Conservation (phyloP, 2,329 filamentous ascomycete genomes). For the Zymoseptoria brevis region DNA sequence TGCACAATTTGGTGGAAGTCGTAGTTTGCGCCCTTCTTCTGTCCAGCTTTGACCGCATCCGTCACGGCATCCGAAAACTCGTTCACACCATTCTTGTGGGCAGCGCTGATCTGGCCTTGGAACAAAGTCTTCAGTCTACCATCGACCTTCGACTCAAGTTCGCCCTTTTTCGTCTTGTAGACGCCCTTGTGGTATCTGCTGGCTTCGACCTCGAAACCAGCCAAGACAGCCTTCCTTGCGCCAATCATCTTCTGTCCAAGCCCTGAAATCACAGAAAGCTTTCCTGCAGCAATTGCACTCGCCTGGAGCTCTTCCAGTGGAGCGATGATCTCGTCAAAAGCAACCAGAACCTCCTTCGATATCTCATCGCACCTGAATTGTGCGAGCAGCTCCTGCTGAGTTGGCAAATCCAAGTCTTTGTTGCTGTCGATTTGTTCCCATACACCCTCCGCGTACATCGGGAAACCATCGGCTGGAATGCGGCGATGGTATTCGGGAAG, state of each 20-base stretch:
- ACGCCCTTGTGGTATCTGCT: conserved; percentile 96
- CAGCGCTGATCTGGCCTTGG: conserved; percentile 76
- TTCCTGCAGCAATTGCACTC: conserved; percentile 64
- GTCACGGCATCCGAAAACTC: conserved; percentile 83
- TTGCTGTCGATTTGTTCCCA: conserved; percentile 99
- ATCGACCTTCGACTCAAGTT: conserved; percentile 82
- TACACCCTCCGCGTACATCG: conserved; percentile 82
- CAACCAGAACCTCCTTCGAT: conserved; percentile 72
- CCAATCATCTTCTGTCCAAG: conserved; percentile 66
- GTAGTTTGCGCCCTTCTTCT: conserved; percentile 83
- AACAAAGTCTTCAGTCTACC: conserved; percentile 81
- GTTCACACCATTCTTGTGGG: conserved; percentile 78
- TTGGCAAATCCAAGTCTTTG: conserved; percentile 93
- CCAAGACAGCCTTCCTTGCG: conserved; percentile 65
- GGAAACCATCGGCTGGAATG: conserved; percentile 95
- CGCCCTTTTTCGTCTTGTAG: conserved; percentile 73
- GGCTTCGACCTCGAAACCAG: conserved; percentile 81
- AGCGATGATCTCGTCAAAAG: conserved; percentile 71
- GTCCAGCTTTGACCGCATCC: conserved; percentile 78
- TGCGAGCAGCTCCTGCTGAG: conserved; percentile 90
- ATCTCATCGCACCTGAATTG: conserved; percentile 99
- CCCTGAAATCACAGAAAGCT: conserved; percentile 61
- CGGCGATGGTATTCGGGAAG: conserved; percentile 89
- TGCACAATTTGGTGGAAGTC: conserved; percentile 94
- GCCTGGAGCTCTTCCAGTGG: conserved; percentile 83